phyloP scores from a whole-genome alignment of 305 asterid genomes.

The Plantago rigida region DNA sequence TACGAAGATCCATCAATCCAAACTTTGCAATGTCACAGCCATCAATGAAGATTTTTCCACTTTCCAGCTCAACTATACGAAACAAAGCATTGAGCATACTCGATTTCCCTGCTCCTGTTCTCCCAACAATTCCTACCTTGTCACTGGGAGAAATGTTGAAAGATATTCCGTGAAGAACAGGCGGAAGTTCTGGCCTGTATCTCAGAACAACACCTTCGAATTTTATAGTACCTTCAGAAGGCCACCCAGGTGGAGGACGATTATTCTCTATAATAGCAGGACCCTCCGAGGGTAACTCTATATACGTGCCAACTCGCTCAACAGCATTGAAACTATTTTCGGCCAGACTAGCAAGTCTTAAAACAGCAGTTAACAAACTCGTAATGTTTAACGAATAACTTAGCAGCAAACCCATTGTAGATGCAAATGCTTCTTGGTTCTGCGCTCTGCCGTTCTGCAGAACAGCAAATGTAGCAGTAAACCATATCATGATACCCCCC shows the following conservation, averaged over 20 bases:
- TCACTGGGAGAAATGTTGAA: conserved; percentile 58
- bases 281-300: conserved; percentile 71
- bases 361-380: conserved; percentile 56
- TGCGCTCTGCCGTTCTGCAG: conserved; percentile 62
- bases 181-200: conserved; percentile 78
- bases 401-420: conserved; percentile 82
- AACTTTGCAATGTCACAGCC: conserved; percentile 55
- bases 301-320: conserved; percentile 75
- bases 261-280: conserved; percentile 47
- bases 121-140: conserved; percentile 80
- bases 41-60: conserved; percentile 63
- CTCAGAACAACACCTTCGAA: conserved; percentile 64
- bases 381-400: conserved; percentile 73
- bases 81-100: conserved; percentile 83
- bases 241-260: conserved; percentile 86
- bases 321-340: conserved; percentile 88
- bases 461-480: conserved; percentile 81
- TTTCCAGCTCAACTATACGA: conserved; percentile 78
- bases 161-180: conserved; percentile 70
- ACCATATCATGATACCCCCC: conserved; percentile 87
- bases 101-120: conserved; percentile 96
- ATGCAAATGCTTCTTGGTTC: conserved; percentile 69
- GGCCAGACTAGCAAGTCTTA: conserved; percentile 76
- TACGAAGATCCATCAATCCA: conserved; percentile 65
- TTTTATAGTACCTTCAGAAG: conserved; percentile 53